These are phyloP conservation scores for Claviceps sorghi DNA, from an alignment of 2,329 filamentous ascomycete species.

Conservation along the genomic window DNA sequence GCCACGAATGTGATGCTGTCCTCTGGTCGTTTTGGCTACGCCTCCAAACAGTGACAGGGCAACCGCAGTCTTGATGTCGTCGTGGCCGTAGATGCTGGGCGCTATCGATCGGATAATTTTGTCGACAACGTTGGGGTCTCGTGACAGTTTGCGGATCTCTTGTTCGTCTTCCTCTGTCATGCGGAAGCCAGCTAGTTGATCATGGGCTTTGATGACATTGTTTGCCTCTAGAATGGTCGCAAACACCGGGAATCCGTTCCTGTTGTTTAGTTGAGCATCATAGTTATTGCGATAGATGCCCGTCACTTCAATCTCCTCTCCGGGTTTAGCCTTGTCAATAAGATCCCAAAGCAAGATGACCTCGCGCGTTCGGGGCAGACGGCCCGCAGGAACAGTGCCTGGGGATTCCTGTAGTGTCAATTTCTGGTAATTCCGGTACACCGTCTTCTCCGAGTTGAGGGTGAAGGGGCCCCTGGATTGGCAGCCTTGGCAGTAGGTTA, in stretches of 20 bases:
- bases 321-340: conserved; percentile 91
- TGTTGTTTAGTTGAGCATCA: conserved; percentile 93
- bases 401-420: conserved; percentile 93
- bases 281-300: conserved; percentile 98
- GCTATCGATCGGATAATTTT: conserved; percentile 88
- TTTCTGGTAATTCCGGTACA: conserved; percentile 98
- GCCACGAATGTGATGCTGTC: conserved; percentile 79
- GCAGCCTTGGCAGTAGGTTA: conserved; percentile 92
- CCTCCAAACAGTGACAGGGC: conserved; percentile 90
- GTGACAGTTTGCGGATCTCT: conserved; percentile 71
- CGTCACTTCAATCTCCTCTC: conserved; percentile 93
- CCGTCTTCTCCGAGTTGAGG: conserved; percentile 90
- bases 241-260: conserved; percentile 96
- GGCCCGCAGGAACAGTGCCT: conserved; percentile 88
- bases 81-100: conserved; percentile 93
- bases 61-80: conserved; percentile 92
- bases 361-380: conserved; percentile 81
- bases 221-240: conserved; percentile 96
- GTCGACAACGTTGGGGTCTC: conserved; percentile 82
- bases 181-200: conserved; percentile 91
- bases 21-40: conserved; percentile 80
- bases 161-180: conserved; percentile 92
- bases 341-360: conserved; percentile 94
- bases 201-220: conserved; percentile 90
- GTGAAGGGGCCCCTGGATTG: conserved; percentile 91